Percentiles rank a stretch among this genome's conserved stretches.
phyloP scores from a whole-genome alignment of 148 eudicot genomes.

The Dysphania ambrosioides region DNA sequence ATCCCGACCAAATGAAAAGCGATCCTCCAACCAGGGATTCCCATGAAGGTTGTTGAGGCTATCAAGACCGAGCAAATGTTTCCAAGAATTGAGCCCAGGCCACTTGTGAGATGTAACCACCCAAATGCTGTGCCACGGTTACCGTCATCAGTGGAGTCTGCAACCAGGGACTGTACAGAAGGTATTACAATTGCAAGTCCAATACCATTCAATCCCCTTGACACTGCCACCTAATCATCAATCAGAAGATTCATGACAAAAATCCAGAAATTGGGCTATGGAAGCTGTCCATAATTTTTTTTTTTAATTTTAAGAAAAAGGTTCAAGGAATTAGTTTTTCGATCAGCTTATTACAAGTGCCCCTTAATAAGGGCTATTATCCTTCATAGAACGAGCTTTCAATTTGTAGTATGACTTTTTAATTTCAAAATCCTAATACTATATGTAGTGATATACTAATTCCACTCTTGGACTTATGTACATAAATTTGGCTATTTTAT shows the following conservation, averaged over 20 bases:
- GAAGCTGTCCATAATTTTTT: constrained; percentile 15
- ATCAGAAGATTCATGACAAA: constrained; percentile 18
- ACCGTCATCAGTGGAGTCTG: constrained; percentile 80
- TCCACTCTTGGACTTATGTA: no score
- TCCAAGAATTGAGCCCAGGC: constrained; percentile 74
- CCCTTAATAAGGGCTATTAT: no score
- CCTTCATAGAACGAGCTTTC: no score
- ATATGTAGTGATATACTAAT: no score
- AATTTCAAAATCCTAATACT: no score
- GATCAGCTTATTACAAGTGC: no score
- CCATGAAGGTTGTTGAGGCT: constrained; percentile 64
- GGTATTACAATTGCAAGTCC: constrained; percentile 89
- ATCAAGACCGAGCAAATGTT: constrained; percentile 55
- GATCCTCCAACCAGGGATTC: constrained; percentile 81
- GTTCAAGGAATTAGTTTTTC: no score
- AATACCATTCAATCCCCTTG: constrained; percentile 79
- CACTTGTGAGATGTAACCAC: constrained; percentile 69
- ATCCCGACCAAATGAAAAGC: constrained; percentile 77
- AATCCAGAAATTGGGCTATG: constrained; percentile 18
- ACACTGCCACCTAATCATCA: constrained; percentile 64
- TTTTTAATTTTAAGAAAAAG: no score
- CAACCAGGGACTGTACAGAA: constrained; percentile 77
- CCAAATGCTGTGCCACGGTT: constrained; percentile 88
- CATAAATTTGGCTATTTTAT: no score
- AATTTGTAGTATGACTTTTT: no score